phyloP scores from a whole-genome alignment of 306 rosid genomes.

The Quercus mongolica region DNA sequence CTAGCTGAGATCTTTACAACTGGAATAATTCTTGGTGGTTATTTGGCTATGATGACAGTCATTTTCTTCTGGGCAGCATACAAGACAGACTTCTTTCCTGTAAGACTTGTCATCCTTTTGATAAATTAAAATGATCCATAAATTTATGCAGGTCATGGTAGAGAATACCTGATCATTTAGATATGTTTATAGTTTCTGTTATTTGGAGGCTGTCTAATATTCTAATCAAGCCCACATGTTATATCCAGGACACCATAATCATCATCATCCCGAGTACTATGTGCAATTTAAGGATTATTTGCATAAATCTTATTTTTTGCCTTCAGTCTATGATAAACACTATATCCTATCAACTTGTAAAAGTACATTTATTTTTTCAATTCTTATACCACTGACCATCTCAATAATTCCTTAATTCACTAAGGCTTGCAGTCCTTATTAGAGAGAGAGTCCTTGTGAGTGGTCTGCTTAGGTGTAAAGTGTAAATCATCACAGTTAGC shows the following conservation, averaged over 20 bases:
- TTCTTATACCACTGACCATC: no score
- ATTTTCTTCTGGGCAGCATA: constrained; percentile 87
- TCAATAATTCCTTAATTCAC: background rate
- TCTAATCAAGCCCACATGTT: background rate
- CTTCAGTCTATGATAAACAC: background rate
- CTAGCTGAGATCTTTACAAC: constrained; percentile 74
- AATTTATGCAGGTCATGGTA: background rate
- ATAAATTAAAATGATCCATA: background rate
- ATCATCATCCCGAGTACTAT: background rate
- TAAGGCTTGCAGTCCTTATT: background rate
- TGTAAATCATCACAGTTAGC: background rate
- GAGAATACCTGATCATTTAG: background rate
- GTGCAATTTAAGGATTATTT: background rate
- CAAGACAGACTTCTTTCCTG: constrained; percentile 75
- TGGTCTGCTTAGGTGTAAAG: background rate
- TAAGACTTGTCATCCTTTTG: constrained; percentile 22
- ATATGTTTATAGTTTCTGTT: background rate
- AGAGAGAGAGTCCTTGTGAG: background rate
- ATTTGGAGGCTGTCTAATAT: background rate
- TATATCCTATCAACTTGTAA: no score
- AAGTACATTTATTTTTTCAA: no score
- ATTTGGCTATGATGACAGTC: constrained; percentile 90
- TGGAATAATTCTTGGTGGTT: constrained; percentile 73
- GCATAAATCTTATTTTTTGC: background rate
- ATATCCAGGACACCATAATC: background rate